Evolutionary conservation across 306 rosid species (phyloP), one percentile per base, ranked within the genome.

Genomic region (Citrullus mucosospermus): DNA sequence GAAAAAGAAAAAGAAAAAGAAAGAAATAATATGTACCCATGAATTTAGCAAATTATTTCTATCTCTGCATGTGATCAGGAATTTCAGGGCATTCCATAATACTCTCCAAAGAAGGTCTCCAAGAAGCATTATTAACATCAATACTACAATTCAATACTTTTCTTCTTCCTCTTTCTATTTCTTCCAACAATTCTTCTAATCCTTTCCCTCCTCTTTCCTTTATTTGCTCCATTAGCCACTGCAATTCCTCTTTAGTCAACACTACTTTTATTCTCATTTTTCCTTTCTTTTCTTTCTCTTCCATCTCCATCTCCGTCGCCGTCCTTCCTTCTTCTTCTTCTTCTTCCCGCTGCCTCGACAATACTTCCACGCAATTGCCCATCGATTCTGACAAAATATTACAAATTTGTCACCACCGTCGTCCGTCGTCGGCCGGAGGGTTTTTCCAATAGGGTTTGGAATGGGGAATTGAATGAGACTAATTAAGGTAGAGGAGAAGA

Each of bases 91-190:
- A 87, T 68, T 93, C 98, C 78, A 87, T 56, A 71, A 94, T 88
- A 41, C 91, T 88, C 57, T 90, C 97, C 22, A 94, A 76, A 81
- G 95, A 90, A 86, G 98, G 98, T 83, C 88, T 94, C 98, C 98
- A 94, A 4, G 77, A 85, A n/a, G 59, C 75, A 59, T n/a, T 58
- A 34, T 38, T 25, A 39, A 5, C 36, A 32, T 39, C 1, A 48
- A 48, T 48, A 48, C 53, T 58, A 20, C 3, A 60, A 60, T 25
- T 60, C 69, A 32, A 28, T 36, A 15, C 11, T 32, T 30, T 62
- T 67, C 0, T 15, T 36, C 46, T 43, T 68, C 75, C 15, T 3
- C 28, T 88, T 12, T 80, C 73, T 46, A 92, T 90, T 79, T 88
- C 89, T 69, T n/a, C 53, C 66, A 92, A 76, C 14, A 89, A 83